Evolutionary conservation across 257 asterid genomes (phyloP), one percentile per base, ranked within the genome.

Genomic region (Solanum chaucha): DNA sequence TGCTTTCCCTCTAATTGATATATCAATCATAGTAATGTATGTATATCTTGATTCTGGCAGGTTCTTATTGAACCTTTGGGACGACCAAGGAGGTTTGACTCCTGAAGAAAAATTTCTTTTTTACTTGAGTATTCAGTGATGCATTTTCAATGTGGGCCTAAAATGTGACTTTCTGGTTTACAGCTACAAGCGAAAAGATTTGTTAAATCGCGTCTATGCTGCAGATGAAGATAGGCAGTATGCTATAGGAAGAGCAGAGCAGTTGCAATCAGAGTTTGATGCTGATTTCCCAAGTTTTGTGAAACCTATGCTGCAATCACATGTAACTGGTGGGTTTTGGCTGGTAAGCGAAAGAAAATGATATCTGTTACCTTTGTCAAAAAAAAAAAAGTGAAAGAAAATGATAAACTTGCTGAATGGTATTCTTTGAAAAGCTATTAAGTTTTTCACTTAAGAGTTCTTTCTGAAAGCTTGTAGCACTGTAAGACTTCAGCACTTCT

Each of bases 271-370:
- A 2, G 85, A 92, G 70, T 82, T 94, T 30, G 95, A 90, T 86
- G 88, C 88, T 51, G 77, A 88, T 34, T 35, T 87, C 68, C 97
- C 96, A 7, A 91, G 91, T 92, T 94, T 95, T 74, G 64, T 94
- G 5, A 95, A 92, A 92, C 85, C 93, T 8, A 93, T 93, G 97
- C 92, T 88, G 77, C 96, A 87, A 36, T 93, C 98, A n/a, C 95
- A 94, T 86, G 95, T 94, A 35, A 90, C 94, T 2, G 93, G 93
- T 85, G 95, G 94, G 28, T 95, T 92, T 90, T 95, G 97, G 96
- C 93, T 95, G 95, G 97, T 93, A 86, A 77, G 92, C 73, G 84
- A 78, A 41, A 41, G 64, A 77, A 77, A 44, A 40, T 77, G 61
- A 41, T 77, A 70, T 32, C 34, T 32, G 34, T 32, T 32, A 32